These are phyloP conservation scores for Apiospora aurea DNA, from an alignment of 2,329 filamentous ascomycete species.

Conservation along the genomic window DNA sequence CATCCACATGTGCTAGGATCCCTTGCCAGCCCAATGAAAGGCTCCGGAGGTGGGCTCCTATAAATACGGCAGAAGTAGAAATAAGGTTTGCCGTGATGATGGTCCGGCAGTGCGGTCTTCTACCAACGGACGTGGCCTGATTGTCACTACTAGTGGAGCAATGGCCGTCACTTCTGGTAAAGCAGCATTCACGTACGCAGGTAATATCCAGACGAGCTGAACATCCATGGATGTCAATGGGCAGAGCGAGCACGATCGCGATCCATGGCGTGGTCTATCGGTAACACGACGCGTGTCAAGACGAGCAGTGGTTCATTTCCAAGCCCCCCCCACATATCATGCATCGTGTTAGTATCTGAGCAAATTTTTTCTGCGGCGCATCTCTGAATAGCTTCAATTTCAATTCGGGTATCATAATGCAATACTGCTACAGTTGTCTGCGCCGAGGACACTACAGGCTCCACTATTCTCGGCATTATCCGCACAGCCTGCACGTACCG, in stretches of 20 bases:
- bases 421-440: background rate
- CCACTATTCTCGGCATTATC: background rate
- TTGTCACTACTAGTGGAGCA: background rate
- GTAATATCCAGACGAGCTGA: background rate
- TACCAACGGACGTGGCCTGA: background rate
- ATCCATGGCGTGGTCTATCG: background rate
- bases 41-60: conserved; percentile 14
- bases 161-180: background rate
- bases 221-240: background rate
- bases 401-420: conserved; percentile 17
- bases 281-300: background rate
- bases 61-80: background rate
- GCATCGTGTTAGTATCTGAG: background rate
- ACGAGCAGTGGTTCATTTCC: background rate
- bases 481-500: conserved; percentile 3
- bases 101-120: background rate
- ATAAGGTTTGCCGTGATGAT: background rate
- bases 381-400: conserved; percentile 21
- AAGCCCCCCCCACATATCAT: background rate
- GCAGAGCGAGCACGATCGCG: background rate
- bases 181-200: background rate
- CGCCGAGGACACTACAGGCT: background rate
- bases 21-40: conserved; percentile 1
- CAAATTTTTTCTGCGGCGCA: background rate
- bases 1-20: conserved; percentile 8